These are phyloP conservation scores for Fusarium sp. DNA, from an alignment of 2,329 filamentous ascomycete species.

Conservation along the genomic window DNA sequence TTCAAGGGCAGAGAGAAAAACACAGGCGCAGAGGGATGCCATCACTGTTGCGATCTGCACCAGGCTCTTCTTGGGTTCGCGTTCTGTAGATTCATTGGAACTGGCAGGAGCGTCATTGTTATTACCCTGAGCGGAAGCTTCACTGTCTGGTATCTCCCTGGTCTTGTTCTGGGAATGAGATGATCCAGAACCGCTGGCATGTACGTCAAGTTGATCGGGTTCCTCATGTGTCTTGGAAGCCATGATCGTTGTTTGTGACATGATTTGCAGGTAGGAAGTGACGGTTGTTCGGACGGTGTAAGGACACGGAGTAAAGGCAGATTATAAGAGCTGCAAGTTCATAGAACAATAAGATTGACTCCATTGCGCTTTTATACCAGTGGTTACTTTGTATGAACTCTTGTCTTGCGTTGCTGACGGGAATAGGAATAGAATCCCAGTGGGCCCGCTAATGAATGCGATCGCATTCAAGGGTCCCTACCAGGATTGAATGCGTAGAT, in stretches of 20 bases:
- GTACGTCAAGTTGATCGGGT: not conserved
- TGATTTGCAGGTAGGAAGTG: not conserved
- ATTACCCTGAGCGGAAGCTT: not conserved
- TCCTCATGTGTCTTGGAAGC: not conserved
- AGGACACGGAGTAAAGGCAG: not conserved
- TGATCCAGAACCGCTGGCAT: not conserved
- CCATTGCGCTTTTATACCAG: not conserved
- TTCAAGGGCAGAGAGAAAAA: conserved; percentile 63
- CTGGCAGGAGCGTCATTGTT: not conserved
- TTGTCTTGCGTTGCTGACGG: not conserved
- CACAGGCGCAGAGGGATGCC: conserved; percentile 53
- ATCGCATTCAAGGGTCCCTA: conserved; percentile 33
- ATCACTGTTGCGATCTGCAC: conserved; percentile 51
- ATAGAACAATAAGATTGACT: not conserved
- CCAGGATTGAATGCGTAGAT: not conserved
- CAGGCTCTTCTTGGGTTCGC: conserved; percentile 24
- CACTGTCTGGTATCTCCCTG: not conserved
- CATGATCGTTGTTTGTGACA: conserved; percentile 28
- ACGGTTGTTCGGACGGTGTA: not conserved
- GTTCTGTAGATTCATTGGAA: not conserved
- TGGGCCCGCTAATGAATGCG: conserved; percentile 26
- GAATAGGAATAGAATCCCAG: not conserved
- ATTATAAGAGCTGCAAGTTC: not conserved
- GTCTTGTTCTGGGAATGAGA: not conserved
- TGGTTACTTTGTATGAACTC: not conserved